phyloP scores from a whole-genome alignment of 129 eudicot species.

The Flaveria robusta region DNA sequence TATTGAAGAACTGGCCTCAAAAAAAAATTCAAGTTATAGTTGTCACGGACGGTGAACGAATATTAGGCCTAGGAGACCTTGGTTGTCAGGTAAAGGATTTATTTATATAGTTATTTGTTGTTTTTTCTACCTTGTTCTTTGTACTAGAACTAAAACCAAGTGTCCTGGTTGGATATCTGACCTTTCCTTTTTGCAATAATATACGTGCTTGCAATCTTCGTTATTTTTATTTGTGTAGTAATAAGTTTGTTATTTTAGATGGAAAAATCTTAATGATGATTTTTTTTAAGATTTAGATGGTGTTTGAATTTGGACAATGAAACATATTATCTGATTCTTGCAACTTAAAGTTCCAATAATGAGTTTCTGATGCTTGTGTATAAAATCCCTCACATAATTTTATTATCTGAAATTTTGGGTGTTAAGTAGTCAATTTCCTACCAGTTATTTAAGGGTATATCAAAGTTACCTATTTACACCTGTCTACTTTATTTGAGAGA shows the following conservation, averaged over 20 bases:
- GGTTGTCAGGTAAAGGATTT: slow-evolving; percentile 80
- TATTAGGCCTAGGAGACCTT: slow-evolving; percentile 97
- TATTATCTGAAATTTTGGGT: not conserved
- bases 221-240: slow-evolving; percentile 1
- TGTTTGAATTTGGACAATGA: not conserved
- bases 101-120: not conserved
- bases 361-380: not conserved
- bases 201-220: not conserved
- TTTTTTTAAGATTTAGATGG: not conserved
- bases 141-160: slow-evolving; percentile 15
- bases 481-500: not conserved
- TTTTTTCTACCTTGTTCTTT: not conserved
- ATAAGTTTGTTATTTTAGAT: slow-evolving; percentile 8
- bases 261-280: not conserved
- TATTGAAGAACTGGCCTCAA: slow-evolving; percentile 95
- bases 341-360: not conserved
- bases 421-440: not conserved
- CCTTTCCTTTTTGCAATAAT: slow-evolving; percentile 18
- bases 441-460: not conserved
- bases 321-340: slow-evolving; percentile 3
- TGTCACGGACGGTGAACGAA: slow-evolving; percentile 96
- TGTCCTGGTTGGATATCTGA: slow-evolving; percentile 3
- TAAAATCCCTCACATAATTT: not conserved
- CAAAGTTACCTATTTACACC: not conserved
- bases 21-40: slow-evolving; percentile 94